Conservation (phyloP, 164 flowering plant genomes). For the Vitis rupestris region DNA sequence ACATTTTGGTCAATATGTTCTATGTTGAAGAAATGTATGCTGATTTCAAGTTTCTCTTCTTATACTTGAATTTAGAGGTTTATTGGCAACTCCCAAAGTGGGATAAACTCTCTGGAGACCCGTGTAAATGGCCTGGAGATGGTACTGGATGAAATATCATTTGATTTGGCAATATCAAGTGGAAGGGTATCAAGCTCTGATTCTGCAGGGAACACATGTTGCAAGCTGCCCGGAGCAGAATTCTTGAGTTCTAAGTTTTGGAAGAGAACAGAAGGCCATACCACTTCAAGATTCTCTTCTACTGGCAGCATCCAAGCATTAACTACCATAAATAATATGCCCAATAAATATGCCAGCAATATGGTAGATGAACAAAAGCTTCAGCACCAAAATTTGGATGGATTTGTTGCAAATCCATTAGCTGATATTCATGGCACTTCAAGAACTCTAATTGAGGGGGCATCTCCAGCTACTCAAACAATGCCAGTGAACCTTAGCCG, state of each 20-base stretch:
- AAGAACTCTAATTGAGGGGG: constrained; percentile 15
- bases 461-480: constrained; percentile 13
- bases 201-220: constrained; percentile 57
- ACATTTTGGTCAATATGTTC: no score
- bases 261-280: constrained; percentile 63
- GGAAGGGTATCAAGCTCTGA: constrained; percentile 53
- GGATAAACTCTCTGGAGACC: constrained; percentile 76
- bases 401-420: constrained; percentile 42
- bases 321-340: constrained; percentile 16
- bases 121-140: constrained; percentile 91
- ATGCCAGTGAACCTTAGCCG: constrained; percentile 14
- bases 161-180: constrained; percentile 67
- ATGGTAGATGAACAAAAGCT: constrained; percentile 33
- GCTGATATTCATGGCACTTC: constrained; percentile 34
- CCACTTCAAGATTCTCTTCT: constrained; percentile 41
- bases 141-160: constrained; percentile 81
- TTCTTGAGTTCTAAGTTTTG: constrained; percentile 90
- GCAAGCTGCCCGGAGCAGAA: constrained; percentile 82
- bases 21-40: not conserved
- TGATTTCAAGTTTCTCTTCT: not conserved
- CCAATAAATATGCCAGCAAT: constrained; percentile 27
- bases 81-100: constrained; percentile 84
- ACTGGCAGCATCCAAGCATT: constrained; percentile 18
- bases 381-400: constrained; percentile 36
- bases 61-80: constrained; percentile 49